phyloP scores from a whole-genome alignment of 495 filamentous ascomycete species.

The Podospora anserina region DNA sequence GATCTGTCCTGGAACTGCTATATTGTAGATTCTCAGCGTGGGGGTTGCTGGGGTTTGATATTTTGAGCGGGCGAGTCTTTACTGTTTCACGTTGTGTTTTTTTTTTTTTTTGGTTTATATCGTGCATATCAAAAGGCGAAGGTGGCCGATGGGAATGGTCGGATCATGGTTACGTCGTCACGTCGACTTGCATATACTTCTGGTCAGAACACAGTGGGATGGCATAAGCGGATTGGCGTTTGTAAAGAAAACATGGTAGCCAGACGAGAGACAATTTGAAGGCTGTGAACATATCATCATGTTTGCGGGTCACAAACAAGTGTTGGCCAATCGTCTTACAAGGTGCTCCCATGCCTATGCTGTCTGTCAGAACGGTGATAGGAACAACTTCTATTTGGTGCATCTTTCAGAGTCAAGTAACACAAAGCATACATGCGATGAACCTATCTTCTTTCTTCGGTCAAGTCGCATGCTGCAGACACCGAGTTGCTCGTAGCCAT shows the following conservation, averaged over 20 bases:
- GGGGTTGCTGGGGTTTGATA: not conserved
- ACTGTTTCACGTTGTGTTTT: not conserved
- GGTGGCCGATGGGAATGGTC: not conserved
- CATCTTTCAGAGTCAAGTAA: not conserved
- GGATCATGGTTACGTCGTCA: not conserved
- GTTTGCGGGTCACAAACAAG: not conserved
- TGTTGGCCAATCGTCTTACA: not conserved
- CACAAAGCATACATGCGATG: not conserved
- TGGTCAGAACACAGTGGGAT: not conserved
- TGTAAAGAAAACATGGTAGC: not conserved
- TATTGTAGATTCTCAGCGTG: not conserved
- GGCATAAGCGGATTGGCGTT: not conserved
- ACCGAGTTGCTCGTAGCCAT: not conserved
- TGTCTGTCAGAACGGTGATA: not conserved
- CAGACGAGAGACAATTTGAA: not conserved
- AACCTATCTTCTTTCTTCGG: not conserved
- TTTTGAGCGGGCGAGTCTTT: not conserved
- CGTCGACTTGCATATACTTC: not conserved
- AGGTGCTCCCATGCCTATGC: not conserved
- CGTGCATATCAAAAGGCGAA: not conserved
- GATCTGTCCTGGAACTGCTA: not conserved
- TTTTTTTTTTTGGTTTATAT: not conserved
- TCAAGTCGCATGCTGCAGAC: not conserved
- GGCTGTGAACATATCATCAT: not conserved
- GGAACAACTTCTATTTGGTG: not conserved